Percentiles rank a stretch among this genome's conserved stretches.
Conservation (phyloP, 2,329 filamentous ascomycete species). For the Talaromyces sp. region DNA sequence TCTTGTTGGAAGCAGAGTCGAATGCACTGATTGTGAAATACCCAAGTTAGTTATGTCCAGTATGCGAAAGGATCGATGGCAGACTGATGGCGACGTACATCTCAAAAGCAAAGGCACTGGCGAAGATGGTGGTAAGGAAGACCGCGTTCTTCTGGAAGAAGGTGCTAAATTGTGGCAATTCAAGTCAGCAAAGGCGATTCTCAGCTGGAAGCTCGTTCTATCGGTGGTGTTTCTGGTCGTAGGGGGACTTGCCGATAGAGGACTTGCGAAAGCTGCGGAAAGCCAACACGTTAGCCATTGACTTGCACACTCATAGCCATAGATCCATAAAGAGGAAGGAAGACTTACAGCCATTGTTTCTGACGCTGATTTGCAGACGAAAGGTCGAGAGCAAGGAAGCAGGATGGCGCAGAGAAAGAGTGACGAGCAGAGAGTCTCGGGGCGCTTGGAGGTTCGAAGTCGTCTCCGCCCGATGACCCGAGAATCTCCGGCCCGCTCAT, state of each 20-base stretch:
- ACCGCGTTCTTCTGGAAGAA: slow-evolving; percentile 81
- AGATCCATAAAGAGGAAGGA: slow-evolving; percentile 18
- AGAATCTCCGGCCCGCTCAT: slow-evolving; percentile 35
- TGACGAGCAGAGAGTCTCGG: slow-evolving; percentile 10
- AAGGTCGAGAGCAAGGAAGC: neutral
- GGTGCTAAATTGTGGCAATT: slow-evolving; percentile 48
- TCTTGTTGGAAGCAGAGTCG: slow-evolving; percentile 70
- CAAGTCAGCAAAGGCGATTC: slow-evolving; percentile 13
- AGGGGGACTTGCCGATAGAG: slow-evolving; percentile 55
- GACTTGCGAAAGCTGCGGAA: slow-evolving; percentile 43
- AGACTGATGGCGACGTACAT: slow-evolving; percentile 60
- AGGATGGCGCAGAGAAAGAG: slow-evolving; percentile 15
- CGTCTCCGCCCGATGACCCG: slow-evolving; percentile 13
- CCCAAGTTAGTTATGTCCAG: neutral
- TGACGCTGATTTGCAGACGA: neutral
- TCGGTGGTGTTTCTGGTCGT: slow-evolving; percentile 4
- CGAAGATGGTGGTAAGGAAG: slow-evolving; percentile 84
- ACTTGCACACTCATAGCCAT: neutral
- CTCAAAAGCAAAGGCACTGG: slow-evolving; percentile 82
- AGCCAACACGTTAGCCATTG: slow-evolving; percentile 22
- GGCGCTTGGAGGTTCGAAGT: slow-evolving; percentile 22
- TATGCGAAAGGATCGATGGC: slow-evolving; percentile 5
- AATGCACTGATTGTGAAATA: slow-evolving; percentile 58
- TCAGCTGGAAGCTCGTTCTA: slow-evolving; percentile 1
- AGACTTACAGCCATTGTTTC: slow-evolving; percentile 54